Evolutionary conservation across 495 filamentous ascomycete genomes (phyloP).

Genomic region (Endocarpon pusillum): DNA sequence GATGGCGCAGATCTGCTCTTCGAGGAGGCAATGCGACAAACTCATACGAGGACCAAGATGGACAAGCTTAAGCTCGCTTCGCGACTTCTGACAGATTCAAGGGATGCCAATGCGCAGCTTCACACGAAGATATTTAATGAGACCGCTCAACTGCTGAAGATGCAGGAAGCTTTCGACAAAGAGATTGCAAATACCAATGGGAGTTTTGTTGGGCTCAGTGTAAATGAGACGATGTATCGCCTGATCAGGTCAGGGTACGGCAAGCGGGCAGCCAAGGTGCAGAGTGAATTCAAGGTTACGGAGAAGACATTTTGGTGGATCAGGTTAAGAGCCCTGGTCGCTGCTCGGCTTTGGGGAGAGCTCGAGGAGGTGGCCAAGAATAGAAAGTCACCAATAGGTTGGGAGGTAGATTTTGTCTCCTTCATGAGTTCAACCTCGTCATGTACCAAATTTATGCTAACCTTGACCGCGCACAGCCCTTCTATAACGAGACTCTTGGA

Average conservation of each 20-base stretch:
- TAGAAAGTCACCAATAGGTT: conserved; percentile 82
- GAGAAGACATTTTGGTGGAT: conserved; percentile 87
- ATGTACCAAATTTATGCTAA: conserved; percentile 11
- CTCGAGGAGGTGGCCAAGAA: conserved; percentile 60
- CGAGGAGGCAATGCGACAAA: conserved; percentile 55
- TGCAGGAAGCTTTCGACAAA: conserved; percentile 71
- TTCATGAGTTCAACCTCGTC: conserved; percentile 1
- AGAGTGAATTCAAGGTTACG: conserved; percentile 80
- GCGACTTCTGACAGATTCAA: conserved; percentile 67
- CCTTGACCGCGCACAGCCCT: conserved; percentile 39
- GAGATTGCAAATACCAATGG: conserved; percentile 48
- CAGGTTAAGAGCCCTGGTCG: conserved; percentile 72
- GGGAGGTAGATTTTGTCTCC: conserved; percentile 48
- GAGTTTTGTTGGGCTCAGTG: conserved; percentile 57
- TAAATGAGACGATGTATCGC: conserved; percentile 83
- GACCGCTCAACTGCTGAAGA: conserved; percentile 55
- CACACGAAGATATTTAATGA: conserved; percentile 66
- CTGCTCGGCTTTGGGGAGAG: conserved; percentile 78
- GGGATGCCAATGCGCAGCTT: conserved; percentile 47
- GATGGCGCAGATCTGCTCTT: conserved; percentile 82
- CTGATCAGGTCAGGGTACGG: conserved; percentile 57
- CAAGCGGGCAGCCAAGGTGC: conserved; percentile 67
- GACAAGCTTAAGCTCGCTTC: conserved; percentile 79
- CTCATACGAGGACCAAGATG: conserved; percentile 38
- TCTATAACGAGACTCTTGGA: conserved; percentile 73